phyloP scores from a whole-genome alignment of 352 stramenopile genomes.

The Pythium monospermum region DNA sequence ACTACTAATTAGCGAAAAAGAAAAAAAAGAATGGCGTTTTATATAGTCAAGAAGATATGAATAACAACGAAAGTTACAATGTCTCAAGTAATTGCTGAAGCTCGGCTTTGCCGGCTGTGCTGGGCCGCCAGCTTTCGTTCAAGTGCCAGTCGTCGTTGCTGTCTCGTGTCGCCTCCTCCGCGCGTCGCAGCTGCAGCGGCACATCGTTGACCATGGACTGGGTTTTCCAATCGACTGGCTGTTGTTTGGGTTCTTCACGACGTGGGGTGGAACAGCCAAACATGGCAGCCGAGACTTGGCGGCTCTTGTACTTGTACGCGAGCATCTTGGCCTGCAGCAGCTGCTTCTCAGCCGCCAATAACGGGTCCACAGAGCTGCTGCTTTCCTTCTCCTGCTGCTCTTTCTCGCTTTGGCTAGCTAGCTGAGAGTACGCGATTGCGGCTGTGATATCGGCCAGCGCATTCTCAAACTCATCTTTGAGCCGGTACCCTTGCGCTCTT shows the following conservation, averaged over 20 bases:
- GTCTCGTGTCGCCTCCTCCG: not conserved
- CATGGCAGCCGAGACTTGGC: constrained; percentile 69
- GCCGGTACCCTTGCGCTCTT: constrained; percentile 52
- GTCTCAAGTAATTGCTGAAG: constrained; percentile 31
- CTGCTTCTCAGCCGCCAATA: constrained; percentile 51
- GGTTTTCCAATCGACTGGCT: not conserved
- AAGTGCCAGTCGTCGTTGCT: not conserved
- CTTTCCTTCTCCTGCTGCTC: not conserved
- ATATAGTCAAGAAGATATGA: not conserved
- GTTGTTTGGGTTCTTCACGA: not conserved
- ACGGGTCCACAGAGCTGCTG: constrained; percentile 20
- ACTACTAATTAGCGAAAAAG: constrained; percentile 3
- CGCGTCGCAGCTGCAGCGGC: constrained; percentile 2
- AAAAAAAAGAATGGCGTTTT: not conserved
- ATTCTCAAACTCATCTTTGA: constrained; percentile 66
- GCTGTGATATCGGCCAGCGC: constrained; percentile 41
- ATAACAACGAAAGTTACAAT: not conserved
- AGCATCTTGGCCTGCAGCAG: constrained; percentile 62
- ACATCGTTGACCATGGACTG: constrained; percentile 8
- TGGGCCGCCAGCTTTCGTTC: constrained; percentile 43
- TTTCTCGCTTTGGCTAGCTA: too few species aligned
- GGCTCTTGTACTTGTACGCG: constrained; percentile 64
- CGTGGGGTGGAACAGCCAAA: constrained; percentile 27
- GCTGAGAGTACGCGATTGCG: constrained; percentile 24
- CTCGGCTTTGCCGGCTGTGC: constrained; percentile 29